phyloP scores from a whole-genome alignment of 805 yeast genomes.

The Wickerhamomyces queroliae region DNA sequence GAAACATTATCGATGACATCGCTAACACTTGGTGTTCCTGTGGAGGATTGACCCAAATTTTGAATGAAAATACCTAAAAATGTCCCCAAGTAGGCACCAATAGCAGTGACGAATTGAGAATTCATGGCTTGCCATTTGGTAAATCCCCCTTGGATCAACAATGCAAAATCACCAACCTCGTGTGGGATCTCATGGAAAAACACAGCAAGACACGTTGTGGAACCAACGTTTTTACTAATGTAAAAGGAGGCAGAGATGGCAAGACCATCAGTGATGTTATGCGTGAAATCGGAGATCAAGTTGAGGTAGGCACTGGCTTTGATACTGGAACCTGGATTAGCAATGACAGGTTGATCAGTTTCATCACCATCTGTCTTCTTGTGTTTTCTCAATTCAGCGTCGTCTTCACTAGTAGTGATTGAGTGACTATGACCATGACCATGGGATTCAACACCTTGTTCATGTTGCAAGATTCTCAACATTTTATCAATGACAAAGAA shows the following conservation, averaged over 20 bases:
- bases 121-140: slow-evolving; percentile 60
- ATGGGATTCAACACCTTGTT: slow-evolving; percentile 18
- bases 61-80: slow-evolving; percentile 56
- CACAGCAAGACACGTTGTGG: slow-evolving; percentile 64
- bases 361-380: slow-evolving; percentile 21
- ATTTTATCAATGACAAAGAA: slow-evolving; percentile 61
- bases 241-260: slow-evolving; percentile 71
- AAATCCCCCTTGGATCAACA: slow-evolving; percentile 63
- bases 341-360: slow-evolving; percentile 21
- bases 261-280: slow-evolving; percentile 73
- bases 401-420: slow-evolving; percentile 21
- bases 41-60: slow-evolving; percentile 22
- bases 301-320: slow-evolving; percentile 52
- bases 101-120: slow-evolving; percentile 60
- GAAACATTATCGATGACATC: slow-evolving; percentile 7
- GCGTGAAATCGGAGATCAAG: slow-evolving; percentile 64
- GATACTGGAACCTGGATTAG: slow-evolving; percentile 30
- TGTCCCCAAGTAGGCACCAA: slow-evolving; percentile 64
- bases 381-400: slow-evolving; percentile 11
- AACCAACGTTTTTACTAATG: slow-evolving; percentile 52
- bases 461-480: slow-evolving; percentile 43
- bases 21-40: slow-evolving; percentile 1
- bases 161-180: slow-evolving; percentile 75
- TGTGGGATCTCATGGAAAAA: slow-evolving; percentile 78
- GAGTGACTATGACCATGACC: slow-evolving; percentile 33